Percentiles rank a stretch among this genome's conserved stretches.
Evolutionary conservation across 2,329 filamentous ascomycete genomes (phyloP).

Genomic region (Alternaria brassicae): DNA sequence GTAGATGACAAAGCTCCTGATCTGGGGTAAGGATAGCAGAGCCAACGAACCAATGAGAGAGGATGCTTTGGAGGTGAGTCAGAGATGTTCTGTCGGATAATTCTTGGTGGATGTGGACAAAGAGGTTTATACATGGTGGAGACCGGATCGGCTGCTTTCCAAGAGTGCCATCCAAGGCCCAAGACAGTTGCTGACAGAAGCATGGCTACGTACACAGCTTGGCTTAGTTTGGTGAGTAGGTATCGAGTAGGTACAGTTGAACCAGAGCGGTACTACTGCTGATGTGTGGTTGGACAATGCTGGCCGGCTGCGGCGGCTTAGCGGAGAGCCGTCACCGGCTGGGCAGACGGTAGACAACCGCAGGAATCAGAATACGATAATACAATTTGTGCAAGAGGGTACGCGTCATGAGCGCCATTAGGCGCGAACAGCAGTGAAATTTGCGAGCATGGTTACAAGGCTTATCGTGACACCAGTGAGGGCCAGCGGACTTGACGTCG

Average conservation of each 20-base stretch:
- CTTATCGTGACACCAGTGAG: conserved; percentile 21
- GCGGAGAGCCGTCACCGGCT: conserved; percentile 38
- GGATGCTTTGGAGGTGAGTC: neutral
- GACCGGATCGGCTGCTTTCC: neutral
- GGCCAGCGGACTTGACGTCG: conserved; percentile 7
- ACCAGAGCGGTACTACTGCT: neutral
- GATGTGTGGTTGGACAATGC: conserved; percentile 8
- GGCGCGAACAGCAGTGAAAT: conserved; percentile 21
- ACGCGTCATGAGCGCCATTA: conserved; percentile 39
- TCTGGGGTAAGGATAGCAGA: conserved; percentile 11
- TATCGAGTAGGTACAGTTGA: neutral
- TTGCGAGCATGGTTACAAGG: conserved; percentile 5
- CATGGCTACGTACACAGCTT: conserved; percentile 6
- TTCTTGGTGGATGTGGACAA: conserved; percentile 19
- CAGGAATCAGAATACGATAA: conserved; percentile 24
- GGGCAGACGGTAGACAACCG: conserved; percentile 17
- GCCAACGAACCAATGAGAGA: neutral
- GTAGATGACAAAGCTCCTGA: neutral
- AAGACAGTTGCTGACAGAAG: conserved; percentile 10
- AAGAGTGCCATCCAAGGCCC: conserved; percentile 5
- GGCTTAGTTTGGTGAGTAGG: conserved; percentile 2
- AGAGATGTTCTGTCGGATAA: neutral
- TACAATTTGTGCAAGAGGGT: conserved; percentile 17
- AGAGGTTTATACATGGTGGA: conserved; percentile 14
- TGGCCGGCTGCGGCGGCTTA: conserved; percentile 29